A percentile compares a stretch with the other conserved stretches of the same genome.
These are phyloP conservation scores for Fusarium sp. DNA, from an alignment of 2,329 filamentous ascomycete genomes.

Conservation along the genomic window DNA sequence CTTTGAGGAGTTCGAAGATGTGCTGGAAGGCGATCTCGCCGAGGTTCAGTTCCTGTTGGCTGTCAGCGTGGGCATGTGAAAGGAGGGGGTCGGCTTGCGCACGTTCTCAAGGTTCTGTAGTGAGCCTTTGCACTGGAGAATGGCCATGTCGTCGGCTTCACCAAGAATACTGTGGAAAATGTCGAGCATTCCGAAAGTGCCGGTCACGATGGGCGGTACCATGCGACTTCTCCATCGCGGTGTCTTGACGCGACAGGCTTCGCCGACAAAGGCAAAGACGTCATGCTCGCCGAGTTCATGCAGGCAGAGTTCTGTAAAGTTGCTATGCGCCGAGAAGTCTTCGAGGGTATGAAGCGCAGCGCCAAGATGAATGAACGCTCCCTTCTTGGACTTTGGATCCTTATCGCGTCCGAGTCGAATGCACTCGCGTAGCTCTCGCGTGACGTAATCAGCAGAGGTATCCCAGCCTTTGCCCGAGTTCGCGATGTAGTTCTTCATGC, in stretches of 20 bases:
- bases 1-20: constrained; percentile 40
- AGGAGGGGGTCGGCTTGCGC: not conserved
- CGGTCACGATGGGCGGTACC: constrained; percentile 76
- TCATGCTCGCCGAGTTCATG: constrained; percentile 73
- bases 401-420: constrained; percentile 72
- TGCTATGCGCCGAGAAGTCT: constrained; percentile 73
- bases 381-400: constrained; percentile 24
- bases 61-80: constrained; percentile 3
- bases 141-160: constrained; percentile 63
- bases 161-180: constrained; percentile 72
- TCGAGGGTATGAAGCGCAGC: constrained; percentile 78
- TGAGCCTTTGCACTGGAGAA: constrained; percentile 61
- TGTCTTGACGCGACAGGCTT: constrained; percentile 56
- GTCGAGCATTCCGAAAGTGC: constrained; percentile 63
- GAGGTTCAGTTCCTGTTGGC: constrained; percentile 69
- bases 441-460: constrained; percentile 83
- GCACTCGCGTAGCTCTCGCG: constrained; percentile 72
- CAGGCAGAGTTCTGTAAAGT: constrained; percentile 78
- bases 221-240: constrained; percentile 58
- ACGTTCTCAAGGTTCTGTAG: constrained; percentile 73
- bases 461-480: constrained; percentile 80
- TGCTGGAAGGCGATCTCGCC: constrained; percentile 50
- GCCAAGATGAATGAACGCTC: constrained; percentile 60
- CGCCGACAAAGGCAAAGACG: constrained; percentile 65
- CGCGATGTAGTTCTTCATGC: constrained; percentile 97